A percentile compares a stretch with the other conserved stretches of the same genome.
These are phyloP conservation scores for Cyberlindnera xylosilytica DNA, from an alignment of 805 yeast genomes.

Conservation along the genomic window DNA sequence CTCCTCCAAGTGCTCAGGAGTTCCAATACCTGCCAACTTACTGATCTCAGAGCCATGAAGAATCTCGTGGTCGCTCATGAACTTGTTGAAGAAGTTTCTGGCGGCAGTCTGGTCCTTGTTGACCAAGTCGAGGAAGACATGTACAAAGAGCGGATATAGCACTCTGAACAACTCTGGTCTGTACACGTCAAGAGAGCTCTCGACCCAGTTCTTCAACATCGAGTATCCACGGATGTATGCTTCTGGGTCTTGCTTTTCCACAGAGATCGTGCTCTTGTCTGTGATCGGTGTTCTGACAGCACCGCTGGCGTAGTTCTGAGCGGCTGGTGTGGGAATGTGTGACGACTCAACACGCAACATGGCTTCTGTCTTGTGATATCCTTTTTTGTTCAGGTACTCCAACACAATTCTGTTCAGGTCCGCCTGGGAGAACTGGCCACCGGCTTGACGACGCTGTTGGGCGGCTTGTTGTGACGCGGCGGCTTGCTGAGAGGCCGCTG, in stretches of 20 bases:
- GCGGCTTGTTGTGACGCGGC: slow-evolving; percentile 2
- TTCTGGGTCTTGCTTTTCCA: slow-evolving; percentile 44
- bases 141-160: slow-evolving; percentile 89
- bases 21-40: slow-evolving; percentile 66
- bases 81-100: slow-evolving; percentile 71
- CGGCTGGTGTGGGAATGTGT: slow-evolving; percentile 50
- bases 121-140: slow-evolving; percentile 78
- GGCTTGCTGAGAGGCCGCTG: not conserved
- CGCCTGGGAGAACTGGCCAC: slow-evolving; percentile 63
- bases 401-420: slow-evolving; percentile 89
- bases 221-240: slow-evolving; percentile 77
- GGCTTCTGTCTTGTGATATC: slow-evolving; percentile 91
- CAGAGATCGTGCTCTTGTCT: slow-evolving; percentile 22
- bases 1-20: slow-evolving; percentile 78
- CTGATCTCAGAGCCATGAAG: slow-evolving; percentile 77
- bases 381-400: slow-evolving; percentile 90
- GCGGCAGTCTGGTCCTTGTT: slow-evolving; percentile 62
- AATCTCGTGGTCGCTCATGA: slow-evolving; percentile 66
- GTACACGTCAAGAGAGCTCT: slow-evolving; percentile 85
- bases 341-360: slow-evolving; percentile 86
- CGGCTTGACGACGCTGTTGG: slow-evolving; percentile 23
- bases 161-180: slow-evolving; percentile 82
- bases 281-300: slow-evolving; percentile 19
- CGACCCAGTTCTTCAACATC: slow-evolving; percentile 83
- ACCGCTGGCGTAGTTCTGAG: slow-evolving; percentile 28